Evolutionary conservation across 129 eudicot species (phyloP).

Genomic region (Flaveria bidentis): DNA sequence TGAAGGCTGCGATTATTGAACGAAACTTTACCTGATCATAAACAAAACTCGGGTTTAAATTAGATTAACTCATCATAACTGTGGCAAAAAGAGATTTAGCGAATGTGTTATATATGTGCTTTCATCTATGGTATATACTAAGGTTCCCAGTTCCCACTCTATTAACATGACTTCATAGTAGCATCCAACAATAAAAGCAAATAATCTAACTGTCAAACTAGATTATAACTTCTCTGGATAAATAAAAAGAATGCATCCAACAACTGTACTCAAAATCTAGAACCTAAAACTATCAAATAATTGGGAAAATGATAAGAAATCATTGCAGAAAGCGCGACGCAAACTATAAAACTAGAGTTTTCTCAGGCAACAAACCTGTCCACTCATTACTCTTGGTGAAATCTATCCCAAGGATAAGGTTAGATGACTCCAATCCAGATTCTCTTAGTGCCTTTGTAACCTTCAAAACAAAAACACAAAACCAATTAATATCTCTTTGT

Average conservation of each 20-base stretch:
- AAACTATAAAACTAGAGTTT: neutral
- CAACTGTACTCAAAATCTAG: too few relatives aligned
- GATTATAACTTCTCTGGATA: too few relatives aligned
- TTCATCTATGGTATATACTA: too few relatives aligned
- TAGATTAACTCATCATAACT: too few relatives aligned
- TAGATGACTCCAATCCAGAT: slow-evolving; percentile 81
- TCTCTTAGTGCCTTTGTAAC: slow-evolving; percentile 70
- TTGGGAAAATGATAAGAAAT: neutral
- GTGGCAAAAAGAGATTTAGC: too few relatives aligned
- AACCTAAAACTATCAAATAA: too few relatives aligned
- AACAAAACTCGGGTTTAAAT: neutral
- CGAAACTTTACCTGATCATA: slow-evolving; percentile 54
- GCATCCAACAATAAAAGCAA: too few relatives aligned
- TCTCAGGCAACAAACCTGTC: slow-evolving; percentile 56
- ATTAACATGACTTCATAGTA: too few relatives aligned
- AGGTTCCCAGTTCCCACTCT: too few relatives aligned
- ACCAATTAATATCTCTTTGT: neutral
- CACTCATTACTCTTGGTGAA: slow-evolving; percentile 86
- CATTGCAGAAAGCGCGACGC: neutral
- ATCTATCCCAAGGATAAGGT: slow-evolving; percentile 73
- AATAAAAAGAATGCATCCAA: too few relatives aligned
- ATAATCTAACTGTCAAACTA: too few relatives aligned
- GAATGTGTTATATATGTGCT: too few relatives aligned
- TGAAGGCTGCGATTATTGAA: slow-evolving; percentile 75
- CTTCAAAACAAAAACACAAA: slow-evolving; percentile 31